These are phyloP conservation scores for Themeda triandra DNA, from an alignment of 176 grass and related monocot genomes.

Conservation along the genomic window DNA sequence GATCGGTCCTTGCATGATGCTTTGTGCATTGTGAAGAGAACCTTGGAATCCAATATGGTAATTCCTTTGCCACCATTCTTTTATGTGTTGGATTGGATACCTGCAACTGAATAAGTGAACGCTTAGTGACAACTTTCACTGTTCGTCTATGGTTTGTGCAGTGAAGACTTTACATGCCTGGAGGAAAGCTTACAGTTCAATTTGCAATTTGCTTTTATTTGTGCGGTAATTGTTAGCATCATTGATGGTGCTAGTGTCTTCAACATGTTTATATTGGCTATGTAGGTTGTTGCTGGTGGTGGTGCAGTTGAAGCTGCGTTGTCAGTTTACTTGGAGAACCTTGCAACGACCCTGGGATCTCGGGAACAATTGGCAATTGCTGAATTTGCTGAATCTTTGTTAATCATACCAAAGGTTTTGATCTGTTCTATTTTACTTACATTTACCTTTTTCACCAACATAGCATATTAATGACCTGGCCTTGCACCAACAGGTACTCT, in stretches of 20 bases:
- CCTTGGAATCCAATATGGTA: constrained; percentile 78
- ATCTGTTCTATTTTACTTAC: neutral
- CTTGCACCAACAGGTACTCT: constrained; percentile 47
- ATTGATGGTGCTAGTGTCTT: neutral
- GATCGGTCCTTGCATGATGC: constrained; percentile 76
- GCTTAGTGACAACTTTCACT: neutral
- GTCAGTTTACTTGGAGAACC: constrained; percentile 90
- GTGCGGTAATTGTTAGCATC: neutral
- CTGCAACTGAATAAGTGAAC: neutral
- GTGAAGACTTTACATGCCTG: neutral
- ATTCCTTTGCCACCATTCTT: neutral
- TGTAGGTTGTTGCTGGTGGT: constrained; percentile 91
- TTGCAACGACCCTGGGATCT: constrained; percentile 82
- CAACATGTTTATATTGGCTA: constrained; percentile 1
- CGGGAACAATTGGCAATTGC: constrained; percentile 80
- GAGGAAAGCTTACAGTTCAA: neutral
- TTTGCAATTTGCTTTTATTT: neutral
- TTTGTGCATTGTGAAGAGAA: constrained; percentile 81
- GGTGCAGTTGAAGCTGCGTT: constrained; percentile 84
- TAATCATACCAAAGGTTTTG: constrained; percentile 88
- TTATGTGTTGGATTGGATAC: neutral
- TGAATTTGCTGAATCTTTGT: constrained; percentile 83
- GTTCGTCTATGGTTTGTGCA: neutral
- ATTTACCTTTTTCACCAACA: neutral
- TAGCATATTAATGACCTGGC: constrained; percentile 10